phyloP scores from a whole-genome alignment of 2,329 filamentous ascomycete genomes.

The Hymenoscyphus scutula region DNA sequence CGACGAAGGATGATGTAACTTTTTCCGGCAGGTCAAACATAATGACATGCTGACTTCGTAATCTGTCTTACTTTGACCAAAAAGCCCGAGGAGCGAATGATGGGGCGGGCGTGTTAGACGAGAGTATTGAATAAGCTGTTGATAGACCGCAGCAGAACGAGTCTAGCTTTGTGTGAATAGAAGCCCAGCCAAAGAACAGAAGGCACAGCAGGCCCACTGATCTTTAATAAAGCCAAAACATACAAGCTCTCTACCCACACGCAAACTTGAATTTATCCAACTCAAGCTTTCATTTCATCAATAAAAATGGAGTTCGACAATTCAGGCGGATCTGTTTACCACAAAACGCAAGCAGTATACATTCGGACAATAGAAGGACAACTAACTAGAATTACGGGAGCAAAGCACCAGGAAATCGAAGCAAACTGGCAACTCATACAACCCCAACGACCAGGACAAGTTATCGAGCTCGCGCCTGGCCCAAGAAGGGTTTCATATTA shows the following conservation, averaged over 20 bases:
- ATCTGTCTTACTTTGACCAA: no score
- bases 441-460: background rate
- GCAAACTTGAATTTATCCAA: background rate
- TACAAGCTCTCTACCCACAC: background rate
- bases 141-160: background rate
- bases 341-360: conserved; percentile 10
- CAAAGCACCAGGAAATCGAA: conserved; percentile 5
- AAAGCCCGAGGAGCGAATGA: no score
- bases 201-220: background rate
- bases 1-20: background rate
- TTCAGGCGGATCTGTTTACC: conserved; percentile 7
- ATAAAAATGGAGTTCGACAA: conserved; percentile 11
- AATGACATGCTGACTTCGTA: background rate
- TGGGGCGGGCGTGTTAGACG: no score
- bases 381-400: background rate
- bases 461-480: background rate
- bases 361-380: conserved; percentile 1
- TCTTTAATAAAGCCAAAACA: background rate
- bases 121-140: no score
- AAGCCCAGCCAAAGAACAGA: background rate
- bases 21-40: background rate
- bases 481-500: background rate
- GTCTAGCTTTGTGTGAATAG: background rate
- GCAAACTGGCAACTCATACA: conserved; percentile 5
- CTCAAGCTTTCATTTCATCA: background rate